Percentiles rank a stretch among this genome's conserved stretches.
phyloP scores from a whole-genome alignment of 225 moss, liverwort and hornwort genomes.

The Asterella californica region DNA sequence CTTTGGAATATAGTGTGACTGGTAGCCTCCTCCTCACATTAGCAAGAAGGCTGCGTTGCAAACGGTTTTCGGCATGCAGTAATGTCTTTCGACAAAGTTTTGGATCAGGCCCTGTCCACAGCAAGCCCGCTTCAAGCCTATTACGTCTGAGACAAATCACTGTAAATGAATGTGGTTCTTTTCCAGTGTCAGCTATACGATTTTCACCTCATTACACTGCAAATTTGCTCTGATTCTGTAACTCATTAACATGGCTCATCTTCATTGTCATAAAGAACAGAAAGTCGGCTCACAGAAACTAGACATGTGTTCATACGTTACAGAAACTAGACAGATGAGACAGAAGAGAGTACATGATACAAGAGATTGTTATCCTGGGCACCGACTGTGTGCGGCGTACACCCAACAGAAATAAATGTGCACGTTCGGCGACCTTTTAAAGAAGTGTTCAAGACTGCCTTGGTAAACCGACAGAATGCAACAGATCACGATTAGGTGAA shows the following conservation, averaged over 20 bases:
- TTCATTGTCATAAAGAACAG: not conserved
- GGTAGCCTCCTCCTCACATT: not conserved
- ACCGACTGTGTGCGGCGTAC: not conserved
- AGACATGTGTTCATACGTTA: no score
- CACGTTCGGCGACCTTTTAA: not conserved
- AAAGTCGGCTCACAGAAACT: not conserved
- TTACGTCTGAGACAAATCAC: no score
- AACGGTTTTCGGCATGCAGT: not conserved
- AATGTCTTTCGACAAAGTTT: no score
- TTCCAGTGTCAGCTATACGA: no score
- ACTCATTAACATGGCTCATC: no score
- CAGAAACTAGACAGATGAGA: not conserved
- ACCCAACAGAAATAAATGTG: not conserved
- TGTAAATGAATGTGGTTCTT: no score
- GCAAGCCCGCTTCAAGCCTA: no score
- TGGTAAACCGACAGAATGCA: not conserved
- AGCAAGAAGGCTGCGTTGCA: constrained; percentile 3
- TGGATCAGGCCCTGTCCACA: no score
- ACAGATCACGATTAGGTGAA: not conserved
- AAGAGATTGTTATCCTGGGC: not conserved
- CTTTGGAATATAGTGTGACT: not conserved
- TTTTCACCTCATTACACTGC: no score
- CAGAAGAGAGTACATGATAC: not conserved
- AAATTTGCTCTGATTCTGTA: no score
- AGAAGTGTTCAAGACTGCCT: no score